phyloP scores from a whole-genome alignment of 768 basidiomycete species.

The Amanita fuliginea region DNA sequence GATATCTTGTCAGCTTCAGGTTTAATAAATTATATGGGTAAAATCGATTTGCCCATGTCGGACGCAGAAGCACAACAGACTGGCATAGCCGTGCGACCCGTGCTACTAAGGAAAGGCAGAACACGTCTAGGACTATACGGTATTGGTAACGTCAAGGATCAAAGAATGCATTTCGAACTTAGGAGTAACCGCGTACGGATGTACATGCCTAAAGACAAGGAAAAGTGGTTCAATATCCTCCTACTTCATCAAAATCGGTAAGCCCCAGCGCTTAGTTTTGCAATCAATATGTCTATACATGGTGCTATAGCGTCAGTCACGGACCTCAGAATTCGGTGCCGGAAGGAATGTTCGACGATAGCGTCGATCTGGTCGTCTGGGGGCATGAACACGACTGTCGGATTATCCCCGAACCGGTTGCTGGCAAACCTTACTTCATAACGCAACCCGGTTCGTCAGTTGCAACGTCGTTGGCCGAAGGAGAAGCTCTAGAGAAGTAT shows the following conservation, averaged over 20 bases:
- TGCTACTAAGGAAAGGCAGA: conserved; percentile 82
- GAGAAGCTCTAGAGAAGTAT: conserved; percentile 87
- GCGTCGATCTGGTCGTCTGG: conserved; percentile 90
- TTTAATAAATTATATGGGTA: conserved; percentile 96
- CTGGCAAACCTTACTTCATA: conserved; percentile 86
- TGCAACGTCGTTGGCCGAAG: conserved; percentile 89
- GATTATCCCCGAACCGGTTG: conserved; percentile 81
- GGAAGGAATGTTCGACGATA: conserved; percentile 96
- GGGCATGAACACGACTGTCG: conserved; percentile 99
- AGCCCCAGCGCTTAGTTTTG: conserved; percentile 10
- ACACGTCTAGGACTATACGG: conserved; percentile 90
- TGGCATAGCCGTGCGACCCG: conserved; percentile 81
- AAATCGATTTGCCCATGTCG: conserved; percentile 75
- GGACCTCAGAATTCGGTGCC: conserved; percentile 92
- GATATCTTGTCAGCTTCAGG: conserved; percentile 93
- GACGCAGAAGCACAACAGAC: conserved; percentile 54
- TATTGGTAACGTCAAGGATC: conserved; percentile 93
- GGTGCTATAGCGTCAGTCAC: conserved; percentile 66
- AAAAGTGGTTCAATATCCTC: conserved; percentile 92
- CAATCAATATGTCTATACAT: not conserved
- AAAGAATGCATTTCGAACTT: conserved; percentile 93
- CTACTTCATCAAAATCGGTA: conserved; percentile 95
- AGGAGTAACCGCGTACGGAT: conserved; percentile 89
- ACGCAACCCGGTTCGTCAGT: conserved; percentile 93
- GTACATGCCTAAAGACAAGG: conserved; percentile 89